Base-by-base conservation (phyloP, 108 stramenopile genomes). In the Cyclostephanos invisitatus region DNA sequence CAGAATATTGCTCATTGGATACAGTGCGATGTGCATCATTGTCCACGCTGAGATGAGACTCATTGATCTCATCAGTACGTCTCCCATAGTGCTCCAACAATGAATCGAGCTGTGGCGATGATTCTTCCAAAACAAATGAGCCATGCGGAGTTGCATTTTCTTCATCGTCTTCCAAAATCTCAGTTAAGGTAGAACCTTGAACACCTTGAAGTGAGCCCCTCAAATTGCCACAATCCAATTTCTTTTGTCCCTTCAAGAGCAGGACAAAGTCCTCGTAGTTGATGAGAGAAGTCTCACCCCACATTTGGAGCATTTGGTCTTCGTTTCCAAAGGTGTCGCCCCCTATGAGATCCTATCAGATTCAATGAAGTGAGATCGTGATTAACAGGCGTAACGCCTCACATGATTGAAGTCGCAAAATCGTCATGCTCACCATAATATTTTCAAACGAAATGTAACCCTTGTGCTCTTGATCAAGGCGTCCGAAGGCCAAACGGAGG, bases 361-460 rank as follows among this genome's bases (percentile, higher is more conserved):
- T 15, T 0, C 20, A 54, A 25, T 24, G 8, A 27, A 54, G 22
- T 12, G 22, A 27, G 53, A 2, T 53, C 2, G 11, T 24, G 53
- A 54, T 0, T 24, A 10, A 25, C 25, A 11, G 22, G 9, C 1
- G 14, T 54, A 11, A 25, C 0, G 0, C 44, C 29, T 9, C n/a
- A 37, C 0, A 44, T n/a, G 38, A 61, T 20, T 9, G 27, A 15
- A 29, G 27, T 57, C 28, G 28, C 25, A 27, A 14, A 14, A 57
- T 57, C 24, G 8, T 21, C 24, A 27, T 21, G 40, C 60, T 61
- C 60, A 61, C 60, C 85, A 91, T 89, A 28, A 96, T 85, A 73
- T 96, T 91, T 74, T 93, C 91, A 63, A 91, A 79, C 24, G 89
- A 84, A 6, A 96, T 91, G 69, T 90, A 96, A 38, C 94, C 94